Evolutionary conservation across 2,329 filamentous ascomycete genomes (phyloP).

Genomic region (Lasiodiplodia citricola): DNA sequence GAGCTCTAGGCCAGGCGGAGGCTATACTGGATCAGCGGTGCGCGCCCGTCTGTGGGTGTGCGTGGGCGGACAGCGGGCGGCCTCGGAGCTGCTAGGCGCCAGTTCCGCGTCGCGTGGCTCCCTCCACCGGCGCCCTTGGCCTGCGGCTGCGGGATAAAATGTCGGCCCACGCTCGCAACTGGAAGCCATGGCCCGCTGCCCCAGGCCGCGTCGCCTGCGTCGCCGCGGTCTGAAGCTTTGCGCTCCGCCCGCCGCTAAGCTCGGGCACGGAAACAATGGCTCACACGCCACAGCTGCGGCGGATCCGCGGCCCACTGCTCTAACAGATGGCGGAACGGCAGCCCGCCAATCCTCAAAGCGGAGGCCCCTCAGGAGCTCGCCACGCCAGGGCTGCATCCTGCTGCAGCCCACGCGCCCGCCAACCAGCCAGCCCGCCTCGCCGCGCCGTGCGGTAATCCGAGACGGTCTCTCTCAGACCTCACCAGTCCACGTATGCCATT

Average conservation of each 20-base stretch:
- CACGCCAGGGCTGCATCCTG: conserved; percentile 8
- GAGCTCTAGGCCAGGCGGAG: conserved; percentile 12
- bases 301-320: conserved; percentile 18
- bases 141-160: neutral
- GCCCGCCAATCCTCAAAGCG: conserved; percentile 2
- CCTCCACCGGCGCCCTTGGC: neutral
- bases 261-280: conserved; percentile 10
- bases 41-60: conserved; percentile 8
- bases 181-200: neutral
- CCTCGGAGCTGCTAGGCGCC: conserved; percentile 9
- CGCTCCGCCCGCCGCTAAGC: conserved; percentile 12
- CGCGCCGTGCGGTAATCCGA: neutral
- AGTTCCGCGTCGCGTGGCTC: conserved; percentile 17
- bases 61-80: conserved; percentile 3
- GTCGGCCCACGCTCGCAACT: conserved; percentile 1
- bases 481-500: neutral
- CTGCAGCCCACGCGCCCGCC: conserved; percentile 2
- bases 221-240: neutral
- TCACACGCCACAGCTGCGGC: conserved; percentile 14
- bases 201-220: neutral
- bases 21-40: conserved; percentile 18
- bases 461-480: neutral
- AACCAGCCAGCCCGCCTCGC: neutral
- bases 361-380: conserved; percentile 14
- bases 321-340: conserved; percentile 9